Base-by-base conservation (phyloP, 352 stramenopile genomes). In the Phytopythium oedochilum region DNA sequence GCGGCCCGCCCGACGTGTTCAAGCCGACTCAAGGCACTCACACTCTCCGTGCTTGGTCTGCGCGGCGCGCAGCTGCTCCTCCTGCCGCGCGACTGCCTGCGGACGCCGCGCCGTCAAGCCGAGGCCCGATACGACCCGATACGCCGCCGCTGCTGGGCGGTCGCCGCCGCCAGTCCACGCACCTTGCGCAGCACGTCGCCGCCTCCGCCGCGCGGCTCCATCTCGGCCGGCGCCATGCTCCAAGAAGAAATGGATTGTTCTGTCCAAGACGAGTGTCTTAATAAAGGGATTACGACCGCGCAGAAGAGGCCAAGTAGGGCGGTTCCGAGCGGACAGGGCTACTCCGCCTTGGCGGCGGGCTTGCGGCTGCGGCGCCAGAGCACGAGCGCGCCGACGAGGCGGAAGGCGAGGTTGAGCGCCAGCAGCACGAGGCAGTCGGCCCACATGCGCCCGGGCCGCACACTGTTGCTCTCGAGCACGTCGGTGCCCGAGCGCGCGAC, bases 31-130 rank as follows among this genome's bases (percentile, higher is more conserved):
- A 20, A 22, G 12, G 5, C 0, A 70, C 77, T 29, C 51, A 84
- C 77, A 88, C 31, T 88, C 77, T 44, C 74, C 74, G 38, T 84
- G 68, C 28, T 55, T 54, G 26, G 54, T 62, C 60, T 83, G 68
- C 59, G 78, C 77, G 35, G 63, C 66, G 12, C 56, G 57, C 38
- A 88, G 57, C 53, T 70, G 66, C 51, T 67, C 57, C 53, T 81
- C 62, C 48, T 88, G 77, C 55, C 79, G 73, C 26, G 60, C 60
- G 52, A 84, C 78, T 22, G 74, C 74, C 71, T 80, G 53, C 38
- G 12, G 25, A 17, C n/a, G n/a, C n/a, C n/a, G n/a, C n/a, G 42
- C 9, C 20, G 20, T 9, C 5, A 31, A 12, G n/a, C n/a, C n/a
- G n/a, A n/a, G n/a, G n/a, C n/a, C n/a, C n/a, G n/a, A n/a, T n/a